phyloP scores from a whole-genome alignment of 257 asterid genomes.

The Solanum peruvianum region DNA sequence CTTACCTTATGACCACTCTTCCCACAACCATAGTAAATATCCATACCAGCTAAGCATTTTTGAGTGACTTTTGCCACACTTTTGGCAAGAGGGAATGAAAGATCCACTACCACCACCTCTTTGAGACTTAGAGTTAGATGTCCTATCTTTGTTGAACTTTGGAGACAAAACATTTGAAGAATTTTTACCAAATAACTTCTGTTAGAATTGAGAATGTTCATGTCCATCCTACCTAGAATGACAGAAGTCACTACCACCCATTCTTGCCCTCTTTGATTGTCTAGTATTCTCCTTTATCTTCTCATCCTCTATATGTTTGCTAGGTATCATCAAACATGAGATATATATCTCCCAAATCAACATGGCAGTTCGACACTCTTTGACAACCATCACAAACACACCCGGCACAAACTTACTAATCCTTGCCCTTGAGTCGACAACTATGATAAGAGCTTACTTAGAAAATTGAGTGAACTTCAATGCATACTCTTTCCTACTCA shows the following conservation, averaged over 20 bases:
- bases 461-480: not conserved
- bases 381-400: not conserved
- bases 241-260: not conserved
- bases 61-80: not conserved
- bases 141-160: not conserved
- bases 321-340: not conserved
- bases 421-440: not conserved
- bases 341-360: not conserved
- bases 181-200: not conserved
- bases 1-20: not conserved
- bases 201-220: not conserved
- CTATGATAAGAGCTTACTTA: not conserved
- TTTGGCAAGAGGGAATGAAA: no score
- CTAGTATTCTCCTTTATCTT: no score
- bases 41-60: not conserved
- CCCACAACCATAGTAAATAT: not conserved
- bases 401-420: not conserved
- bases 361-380: not conserved
- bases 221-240: not conserved
- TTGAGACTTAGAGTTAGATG: not conserved
- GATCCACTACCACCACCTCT: not conserved
- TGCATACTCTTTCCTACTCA: not conserved
- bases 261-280: not conserved
- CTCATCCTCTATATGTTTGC: not conserved
- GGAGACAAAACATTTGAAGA: not conserved